Conservation (phyloP, 2,329 filamentous ascomycete genomes). For the Fusarium chaquense region DNA sequence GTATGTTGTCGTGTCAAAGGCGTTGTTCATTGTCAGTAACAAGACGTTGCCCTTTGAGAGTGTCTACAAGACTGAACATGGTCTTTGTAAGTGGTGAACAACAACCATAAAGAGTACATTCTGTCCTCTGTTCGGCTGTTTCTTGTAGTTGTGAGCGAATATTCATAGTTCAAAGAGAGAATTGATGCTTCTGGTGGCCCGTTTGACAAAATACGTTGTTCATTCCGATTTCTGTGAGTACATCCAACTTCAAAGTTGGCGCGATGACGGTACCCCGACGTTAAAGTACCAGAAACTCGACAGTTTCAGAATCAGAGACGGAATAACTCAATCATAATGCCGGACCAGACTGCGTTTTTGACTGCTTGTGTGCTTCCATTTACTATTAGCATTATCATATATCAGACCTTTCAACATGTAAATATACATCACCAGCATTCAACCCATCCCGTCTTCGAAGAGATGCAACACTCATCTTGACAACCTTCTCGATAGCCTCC, state of each 20-base stretch:
- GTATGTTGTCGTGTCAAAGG: background rate
- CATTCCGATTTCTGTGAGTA: background rate
- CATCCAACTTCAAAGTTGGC: background rate
- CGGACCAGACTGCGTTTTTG: background rate
- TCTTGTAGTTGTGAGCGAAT: background rate
- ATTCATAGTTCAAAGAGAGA: background rate
- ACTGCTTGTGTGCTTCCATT: background rate
- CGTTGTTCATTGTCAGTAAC: background rate
- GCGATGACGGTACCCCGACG: too few relatives aligned
- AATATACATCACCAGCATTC: constrained; percentile 29
- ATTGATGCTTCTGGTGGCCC: background rate
- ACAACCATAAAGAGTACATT: background rate
- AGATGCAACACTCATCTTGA: constrained; percentile 31
- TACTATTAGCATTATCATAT: constrained; percentile 28
- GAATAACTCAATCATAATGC: background rate
- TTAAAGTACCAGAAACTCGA: background rate
- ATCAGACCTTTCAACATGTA: constrained; percentile 43
- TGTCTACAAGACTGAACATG: background rate
- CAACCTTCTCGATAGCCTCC: constrained; percentile 35
- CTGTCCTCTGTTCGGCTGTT: background rate
- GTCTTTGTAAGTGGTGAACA: background rate
- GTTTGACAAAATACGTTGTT: background rate
- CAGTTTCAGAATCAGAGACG: background rate
- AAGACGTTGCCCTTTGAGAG: background rate
- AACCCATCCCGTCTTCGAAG: constrained; percentile 27